phyloP scores from a whole-genome alignment of 176 grass and related monocot genomes.

The Tillandsia fasciculata region DNA sequence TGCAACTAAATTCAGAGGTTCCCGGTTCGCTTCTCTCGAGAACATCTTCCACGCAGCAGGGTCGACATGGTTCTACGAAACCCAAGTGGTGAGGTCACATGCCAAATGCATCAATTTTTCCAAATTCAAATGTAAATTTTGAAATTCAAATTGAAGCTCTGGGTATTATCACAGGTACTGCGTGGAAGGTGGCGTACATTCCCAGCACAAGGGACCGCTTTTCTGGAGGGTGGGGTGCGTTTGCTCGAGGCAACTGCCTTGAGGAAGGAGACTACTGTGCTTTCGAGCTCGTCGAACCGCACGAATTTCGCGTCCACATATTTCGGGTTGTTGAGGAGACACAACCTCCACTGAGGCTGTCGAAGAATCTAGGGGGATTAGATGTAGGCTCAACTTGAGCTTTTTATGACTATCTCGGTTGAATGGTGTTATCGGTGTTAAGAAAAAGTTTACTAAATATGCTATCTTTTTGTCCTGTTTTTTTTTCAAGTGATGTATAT shows the following conservation, averaged over 20 bases:
- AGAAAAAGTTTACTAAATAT: too few species aligned
- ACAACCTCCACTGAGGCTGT: too few species aligned
- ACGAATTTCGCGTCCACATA: constrained; percentile 61
- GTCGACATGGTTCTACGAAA: constrained; percentile 44
- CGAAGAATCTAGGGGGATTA: too few species aligned
- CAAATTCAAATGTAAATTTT: too few species aligned
- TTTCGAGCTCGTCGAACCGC: constrained; percentile 49
- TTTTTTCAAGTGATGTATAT: too few species aligned
- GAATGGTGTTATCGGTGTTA: too few species aligned
- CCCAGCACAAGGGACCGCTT: constrained; percentile 47
- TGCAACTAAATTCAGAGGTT: constrained; percentile 41
- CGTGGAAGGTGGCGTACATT: constrained; percentile 50
- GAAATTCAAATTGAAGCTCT: too few species aligned
- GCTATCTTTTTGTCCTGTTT: too few species aligned
- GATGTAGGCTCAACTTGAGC: too few species aligned
- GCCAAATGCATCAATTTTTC: too few species aligned
- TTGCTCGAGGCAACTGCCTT: constrained; percentile 58
- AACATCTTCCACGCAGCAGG: constrained; percentile 45
- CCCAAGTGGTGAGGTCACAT: constrained; percentile 22
- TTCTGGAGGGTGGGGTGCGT: constrained; percentile 59
- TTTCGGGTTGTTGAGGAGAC: constrained; percentile 41
- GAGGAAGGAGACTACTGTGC: constrained; percentile 80
- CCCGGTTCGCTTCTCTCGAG: constrained; percentile 56
- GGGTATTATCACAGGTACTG: too few species aligned
- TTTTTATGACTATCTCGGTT: too few species aligned